Evolutionary conservation across 768 basidiomycete genomes (phyloP), one percentile per base, ranked within the genome.

Genomic region (Aureoboletus auriporus): DNA sequence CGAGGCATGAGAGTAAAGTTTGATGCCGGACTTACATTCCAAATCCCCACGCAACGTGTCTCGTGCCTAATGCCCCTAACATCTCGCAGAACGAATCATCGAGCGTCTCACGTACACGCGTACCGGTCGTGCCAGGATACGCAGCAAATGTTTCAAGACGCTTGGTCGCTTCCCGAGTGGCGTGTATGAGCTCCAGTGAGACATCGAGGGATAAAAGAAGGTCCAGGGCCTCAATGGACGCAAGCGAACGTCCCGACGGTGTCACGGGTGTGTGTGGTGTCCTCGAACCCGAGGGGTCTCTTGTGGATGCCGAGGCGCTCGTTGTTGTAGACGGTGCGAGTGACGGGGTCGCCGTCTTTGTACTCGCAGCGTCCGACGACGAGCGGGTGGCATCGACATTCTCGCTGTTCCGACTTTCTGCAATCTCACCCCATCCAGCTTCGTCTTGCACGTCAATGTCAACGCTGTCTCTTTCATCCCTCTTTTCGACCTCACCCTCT

Each of bases 81-180:
- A 95, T 74, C 37, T 94, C 73, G 30, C 93, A 86, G 51, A 97
- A 97, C 5, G 91, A 70, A 67, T 98, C 95, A 67, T 99, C 94
- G 49, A 97, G 86, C 2, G 93, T 93, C 60, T 97, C 93, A 28
- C 84, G 74, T 2, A 99, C 93, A 4, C 89, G 83, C 52, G 80
- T 80, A 4, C 96, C 95, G 51, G 89, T 91, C 49, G 81, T 77
- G 0, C 92, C 90, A 0, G 93, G 92, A 63, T 96, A 99, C 8
- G 78, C 79, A 0, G 80, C 74, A 64, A 98, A 99, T 3, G 85
- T 92, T 62, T 99, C 93, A 2, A 91, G 84, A 11, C 96, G 82
- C 67, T 98, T 97, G 36, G 94, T 76, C 0, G 87, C 80, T 52
- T 96, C 93, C 44, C 94, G 86, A 60, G 92, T 86, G 0, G 90